Base-by-base conservation (phyloP, 169 alveolate species). In the Plasmodium sp. region DNA sequence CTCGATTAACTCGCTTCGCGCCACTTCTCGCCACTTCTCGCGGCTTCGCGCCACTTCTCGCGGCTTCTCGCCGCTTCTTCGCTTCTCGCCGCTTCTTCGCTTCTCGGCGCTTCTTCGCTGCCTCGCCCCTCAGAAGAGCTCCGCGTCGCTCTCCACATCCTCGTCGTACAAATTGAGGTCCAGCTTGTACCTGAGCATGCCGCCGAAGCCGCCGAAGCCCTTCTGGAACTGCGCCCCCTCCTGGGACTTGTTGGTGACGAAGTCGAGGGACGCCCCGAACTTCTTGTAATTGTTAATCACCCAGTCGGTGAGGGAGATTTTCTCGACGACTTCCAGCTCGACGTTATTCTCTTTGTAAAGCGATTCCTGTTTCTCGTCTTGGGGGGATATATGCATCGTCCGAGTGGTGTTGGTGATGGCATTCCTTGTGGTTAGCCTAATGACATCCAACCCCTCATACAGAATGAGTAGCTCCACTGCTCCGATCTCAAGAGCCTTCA, bases 131-230 rank as follows among this genome's bases (percentile, higher is more conserved):
- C 45, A 86, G 34, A 86, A 86, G 31, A 86, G 45, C 71, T 86
- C 85, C 6, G 71, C 93, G 18, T 86, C 93, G 45, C 93, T 86
- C 36, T 86, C 93, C 12, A 86, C 93, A 56, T 86, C 93, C 41
- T 86, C 93, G 71, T 94, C 96, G 54, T 96, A 96, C 77, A 97
- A 95, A 79, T 97, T 98, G 84, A 97, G 91, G 81, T 98, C 99
- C 54, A 98, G 86, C 90, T 98, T 98, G 96, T 99, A 99, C 84
- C 99, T 97, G 80, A 99, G 97, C 96, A 99, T 98, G 31, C 99
- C 99, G 22, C 99, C 99, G 73, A 99, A 98, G 34, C 99, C 99
- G 16, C 99, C 99, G 95, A 99, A 99, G 51, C 99, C 99, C 92
- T 98, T 98, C 83, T 98, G 99, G 88, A 99, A 99, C 96, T 99